Base-by-base conservation (phyloP, 768 basidiomycete genomes). In the Mycena amicta region DNA sequence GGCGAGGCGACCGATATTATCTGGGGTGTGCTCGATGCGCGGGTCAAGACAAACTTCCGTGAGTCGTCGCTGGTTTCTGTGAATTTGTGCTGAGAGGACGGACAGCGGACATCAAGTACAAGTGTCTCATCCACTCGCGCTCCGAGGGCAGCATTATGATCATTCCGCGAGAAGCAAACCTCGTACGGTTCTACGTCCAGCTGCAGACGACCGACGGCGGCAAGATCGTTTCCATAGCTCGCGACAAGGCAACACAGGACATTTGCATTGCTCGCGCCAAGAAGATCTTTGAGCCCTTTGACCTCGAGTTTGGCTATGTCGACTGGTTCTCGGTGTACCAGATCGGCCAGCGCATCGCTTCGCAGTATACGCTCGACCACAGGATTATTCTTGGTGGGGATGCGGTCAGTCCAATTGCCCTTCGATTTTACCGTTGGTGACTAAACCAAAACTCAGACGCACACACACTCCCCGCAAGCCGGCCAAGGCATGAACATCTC, bases 181-280 rank as follows among this genome's bases (percentile, higher is more conserved):
- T 74, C 33, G 75, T 84, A 28, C 77, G 84, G 30, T 65, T 84
- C 3, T 85, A 85, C 63, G 73, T 81, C 46, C 83, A 84, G 62
- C 68, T 84, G 53, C 60, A 64, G 28, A 60, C 33, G 3, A 55
- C 49, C 8, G 56, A 64, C 11, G 56, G 45, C 45, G 62, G 53
- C 3, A 55, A 64, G 25, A 52, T 64, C 15, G 56, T 60, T 20
- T 64, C 62, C 12, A 60, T 64, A 20, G 55, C 52, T 16, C 62
- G 59, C 5, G 62, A 64, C 53, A 57, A 60, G 53, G 62, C 59
- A 33, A 64, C 62, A 1, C 56, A 55, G 23, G 62, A 64, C 29
- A 64, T 64, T 39, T 60, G 55, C 31, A 60, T 60, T 23, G 59
- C 59, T 20, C 62, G 62, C 25, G 68, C 66, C 4, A 64, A 66